phyloP scores from a whole-genome alignment of 2,329 filamentous ascomycete genomes.

The Esteya vermicola region DNA sequence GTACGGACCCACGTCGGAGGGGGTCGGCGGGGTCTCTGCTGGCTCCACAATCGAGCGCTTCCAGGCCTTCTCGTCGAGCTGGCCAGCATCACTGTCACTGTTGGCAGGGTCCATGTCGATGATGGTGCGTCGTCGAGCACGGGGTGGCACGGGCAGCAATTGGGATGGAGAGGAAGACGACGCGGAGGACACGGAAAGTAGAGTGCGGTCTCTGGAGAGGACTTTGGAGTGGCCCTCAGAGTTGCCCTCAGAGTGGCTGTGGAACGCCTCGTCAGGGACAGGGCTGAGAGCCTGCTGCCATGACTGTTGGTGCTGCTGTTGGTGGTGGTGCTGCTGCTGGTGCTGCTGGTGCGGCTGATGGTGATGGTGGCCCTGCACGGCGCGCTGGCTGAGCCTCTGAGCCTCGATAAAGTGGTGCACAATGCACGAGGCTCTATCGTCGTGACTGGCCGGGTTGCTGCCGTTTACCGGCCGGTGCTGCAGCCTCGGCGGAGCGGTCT shows the following conservation, averaged over 20 bases:
- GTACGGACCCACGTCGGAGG: no score
- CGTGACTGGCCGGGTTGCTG: background rate
- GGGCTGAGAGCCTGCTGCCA: background rate
- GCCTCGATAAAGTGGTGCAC: constrained; percentile 51
- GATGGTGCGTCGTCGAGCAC: constrained; percentile 11
- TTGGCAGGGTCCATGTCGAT: constrained; percentile 28
- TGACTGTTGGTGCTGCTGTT: background rate
- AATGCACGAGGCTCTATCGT: constrained; percentile 40
- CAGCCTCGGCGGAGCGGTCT: constrained; percentile 24
- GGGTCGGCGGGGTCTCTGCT: constrained; percentile 20
- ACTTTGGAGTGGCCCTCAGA: constrained; percentile 14
- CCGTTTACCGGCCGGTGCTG: constrained; percentile 11
- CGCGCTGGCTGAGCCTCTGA: constrained; percentile 26
- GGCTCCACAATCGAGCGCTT: constrained; percentile 29
- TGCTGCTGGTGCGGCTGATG: constrained; percentile 7
- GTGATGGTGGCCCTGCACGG: constrained; percentile 10
- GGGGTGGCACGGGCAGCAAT: constrained; percentile 17
- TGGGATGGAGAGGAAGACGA: no score
- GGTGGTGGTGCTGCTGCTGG: background rate
- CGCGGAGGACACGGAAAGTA: no score
- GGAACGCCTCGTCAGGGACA: background rate
- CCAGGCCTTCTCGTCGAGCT: constrained; percentile 44
- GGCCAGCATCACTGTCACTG: constrained; percentile 30
- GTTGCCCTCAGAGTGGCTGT: background rate
- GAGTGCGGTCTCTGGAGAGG: no score